These are phyloP conservation scores for Cryptococcus maquisensis DNA, from an alignment of 1,284 basidiomycete species.

Conservation along the genomic window DNA sequence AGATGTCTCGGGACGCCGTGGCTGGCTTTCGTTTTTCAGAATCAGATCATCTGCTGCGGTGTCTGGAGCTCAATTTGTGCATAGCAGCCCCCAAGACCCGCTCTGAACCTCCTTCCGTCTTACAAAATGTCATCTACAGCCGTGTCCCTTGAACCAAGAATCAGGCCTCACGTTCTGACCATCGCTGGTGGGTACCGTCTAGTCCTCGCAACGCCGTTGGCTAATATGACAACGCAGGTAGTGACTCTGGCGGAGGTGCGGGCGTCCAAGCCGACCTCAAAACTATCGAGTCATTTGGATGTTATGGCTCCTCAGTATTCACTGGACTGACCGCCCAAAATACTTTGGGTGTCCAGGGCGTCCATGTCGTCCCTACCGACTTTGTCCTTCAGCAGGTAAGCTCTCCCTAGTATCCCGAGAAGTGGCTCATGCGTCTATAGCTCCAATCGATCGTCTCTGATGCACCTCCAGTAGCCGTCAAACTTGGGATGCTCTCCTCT, in stretches of 20 bases:
- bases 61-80: too few relatives aligned
- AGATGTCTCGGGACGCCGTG: too few relatives aligned
- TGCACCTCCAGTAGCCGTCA: slow-evolving; percentile 69
- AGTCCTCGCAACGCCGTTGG: background rate
- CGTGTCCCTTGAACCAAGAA: slow-evolving; percentile 5
- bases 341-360: slow-evolving; percentile 73
- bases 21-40: too few relatives aligned
- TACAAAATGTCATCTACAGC: too few relatives aligned
- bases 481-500: slow-evolving; percentile 80
- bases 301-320: slow-evolving; percentile 80
- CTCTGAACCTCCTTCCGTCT: too few relatives aligned
- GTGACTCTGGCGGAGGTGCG: slow-evolving; percentile 79
- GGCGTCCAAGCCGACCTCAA: slow-evolving; percentile 86
- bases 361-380: slow-evolving; percentile 61
- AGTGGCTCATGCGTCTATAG: slow-evolving; percentile 26
- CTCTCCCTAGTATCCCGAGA: background rate
- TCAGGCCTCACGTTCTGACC: slow-evolving; percentile 37
- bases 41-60: too few relatives aligned
- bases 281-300: slow-evolving; percentile 71
- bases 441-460: slow-evolving; percentile 71
- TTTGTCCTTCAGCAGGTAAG: slow-evolving; percentile 69
- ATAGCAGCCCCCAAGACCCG: too few relatives aligned
- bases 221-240: slow-evolving; percentile 23
- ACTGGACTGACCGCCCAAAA: slow-evolving; percentile 92
- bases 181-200: slow-evolving; percentile 35